Evolutionary conservation across 2,329 filamentous ascomycete species (phyloP), one percentile per base, ranked within the genome.

Genomic region (Claviceps africana): DNA sequence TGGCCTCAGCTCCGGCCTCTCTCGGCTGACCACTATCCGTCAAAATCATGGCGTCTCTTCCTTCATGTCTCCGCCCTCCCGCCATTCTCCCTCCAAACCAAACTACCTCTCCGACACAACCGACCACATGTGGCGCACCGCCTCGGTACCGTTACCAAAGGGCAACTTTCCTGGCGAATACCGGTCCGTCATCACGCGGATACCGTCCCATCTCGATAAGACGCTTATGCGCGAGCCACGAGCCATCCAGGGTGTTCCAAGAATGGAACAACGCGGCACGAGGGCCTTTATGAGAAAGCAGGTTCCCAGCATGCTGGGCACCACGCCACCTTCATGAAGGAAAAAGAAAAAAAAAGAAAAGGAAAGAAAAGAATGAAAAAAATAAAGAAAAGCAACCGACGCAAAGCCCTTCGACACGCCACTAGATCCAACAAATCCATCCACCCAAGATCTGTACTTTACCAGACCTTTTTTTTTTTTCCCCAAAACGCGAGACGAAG

Each of bases 181-280:
- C 67, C 74, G 76, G 54, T 68, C 74, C 33, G 72, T 81, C 15
- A 72, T 81, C 51, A 81, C 80, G 13, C 71, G 81, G 58, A 82
- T 87, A 39, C 93, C 93, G 5, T 82, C 87, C 8, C 90, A 87
- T 62, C 76, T 98, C 10, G 93, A 98, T 61, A 78, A 84, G 4
- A 79, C 82, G 15, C 73, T 96, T 47, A 95, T 97, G 88, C 88
- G 88, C 65, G 90, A 96, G 68, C 90, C 90, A 31, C 79, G 90
- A 53, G 82, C 87, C 56, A 91, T 95, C 40, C 88, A 95, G 65
- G 90, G 90, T 37, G 82, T 89, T n/a, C 89, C 89, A 25, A 71
- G 79, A 35, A 73, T 76, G 19, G 76, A 79, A 54, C 72, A 74
- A 52, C 71, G 72, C n/a, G 66, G 73, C 33, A 68, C 68, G 8